Conservation (phyloP, 1,284 basidiomycete species). For the Rhodotorula sp. region DNA sequence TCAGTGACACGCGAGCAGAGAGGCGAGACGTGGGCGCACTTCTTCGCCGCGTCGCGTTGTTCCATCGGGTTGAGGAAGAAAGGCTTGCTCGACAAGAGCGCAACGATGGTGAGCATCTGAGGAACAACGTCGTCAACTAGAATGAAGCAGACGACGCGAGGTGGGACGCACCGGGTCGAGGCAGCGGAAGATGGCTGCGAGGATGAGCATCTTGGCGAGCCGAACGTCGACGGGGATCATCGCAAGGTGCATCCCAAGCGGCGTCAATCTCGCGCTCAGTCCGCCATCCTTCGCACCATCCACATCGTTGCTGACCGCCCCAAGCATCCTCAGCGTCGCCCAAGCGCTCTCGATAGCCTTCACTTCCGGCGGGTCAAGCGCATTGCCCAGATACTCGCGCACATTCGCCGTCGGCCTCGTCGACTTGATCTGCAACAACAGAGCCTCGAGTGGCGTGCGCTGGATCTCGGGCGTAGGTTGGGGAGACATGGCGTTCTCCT, state of each 20-base stretch:
- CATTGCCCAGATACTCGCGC: slow-evolving; percentile 65
- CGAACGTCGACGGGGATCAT: slow-evolving; percentile 85
- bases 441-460: slow-evolving; percentile 80
- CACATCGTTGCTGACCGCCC: slow-evolving; percentile 63
- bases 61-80: slow-evolving; percentile 79
- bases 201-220: slow-evolving; percentile 87
- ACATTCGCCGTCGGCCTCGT: slow-evolving; percentile 77
- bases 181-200: slow-evolving; percentile 76
- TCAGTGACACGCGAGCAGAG: background rate
- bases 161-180: slow-evolving; percentile 54
- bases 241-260: slow-evolving; percentile 78
- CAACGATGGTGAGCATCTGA: slow-evolving; percentile 69
- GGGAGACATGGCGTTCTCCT: slow-evolving; percentile 66
- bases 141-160: slow-evolving; percentile 20
- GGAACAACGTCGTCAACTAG: background rate
- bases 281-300: slow-evolving; percentile 25
- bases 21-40: slow-evolving; percentile 52
- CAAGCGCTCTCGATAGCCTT: slow-evolving; percentile 76
- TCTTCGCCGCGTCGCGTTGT: slow-evolving; percentile 72
- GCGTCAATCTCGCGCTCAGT: slow-evolving; percentile 59
- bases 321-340: slow-evolving; percentile 70
- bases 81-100: slow-evolving; percentile 81
- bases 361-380: slow-evolving; percentile 78
- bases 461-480: slow-evolving; percentile 85
- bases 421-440: slow-evolving; percentile 79